Percentiles rank a stretch among this genome's conserved stretches.
Evolutionary conservation across 2,329 filamentous ascomycete genomes (phyloP).

Genomic region (Cercospora sojina): DNA sequence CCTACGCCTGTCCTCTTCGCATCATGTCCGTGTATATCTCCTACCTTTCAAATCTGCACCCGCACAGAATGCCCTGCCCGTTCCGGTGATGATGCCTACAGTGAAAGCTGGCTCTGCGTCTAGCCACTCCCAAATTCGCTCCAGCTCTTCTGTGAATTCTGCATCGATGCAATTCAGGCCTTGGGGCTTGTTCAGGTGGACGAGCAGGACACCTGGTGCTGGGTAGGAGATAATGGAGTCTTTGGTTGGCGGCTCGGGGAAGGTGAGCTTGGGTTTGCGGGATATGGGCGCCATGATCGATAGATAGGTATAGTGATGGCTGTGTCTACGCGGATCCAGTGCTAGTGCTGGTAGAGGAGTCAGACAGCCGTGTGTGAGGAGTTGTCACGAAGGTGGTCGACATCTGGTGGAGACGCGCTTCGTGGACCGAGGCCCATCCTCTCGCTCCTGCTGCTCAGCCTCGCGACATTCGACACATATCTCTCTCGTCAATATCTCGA

Average conservation of each 20-base stretch:
- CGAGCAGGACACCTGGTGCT: conserved; percentile 35
- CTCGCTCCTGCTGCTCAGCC: neutral
- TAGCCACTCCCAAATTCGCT: conserved; percentile 37
- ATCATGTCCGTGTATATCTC: neutral
- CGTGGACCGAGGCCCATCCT: neutral
- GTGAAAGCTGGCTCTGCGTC: conserved; percentile 36
- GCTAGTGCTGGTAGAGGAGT: neutral
- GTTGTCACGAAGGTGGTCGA: neutral
- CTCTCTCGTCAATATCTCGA: neutral
- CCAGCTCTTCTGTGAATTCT: conserved; percentile 36
- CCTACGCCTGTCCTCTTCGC: neutral
- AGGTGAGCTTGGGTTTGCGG: conserved; percentile 27
- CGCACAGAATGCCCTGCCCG: conserved; percentile 39
- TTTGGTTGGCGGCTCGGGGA: conserved; percentile 28
- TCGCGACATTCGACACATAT: neutral
- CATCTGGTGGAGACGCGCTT: neutral
- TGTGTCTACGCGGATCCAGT: neutral
- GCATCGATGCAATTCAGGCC: conserved; percentile 40
- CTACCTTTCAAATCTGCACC: conserved; percentile 41
- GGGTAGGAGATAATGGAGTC: conserved; percentile 37
- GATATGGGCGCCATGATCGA: conserved; percentile 21
- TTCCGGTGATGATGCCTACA: conserved; percentile 40
- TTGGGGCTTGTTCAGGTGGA: conserved; percentile 38
- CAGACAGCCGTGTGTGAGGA: neutral
- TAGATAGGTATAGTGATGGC: neutral